Evolutionary conservation across 2,329 filamentous ascomycete species (phyloP).

Genomic region (Hypoxylon sp.): DNA sequence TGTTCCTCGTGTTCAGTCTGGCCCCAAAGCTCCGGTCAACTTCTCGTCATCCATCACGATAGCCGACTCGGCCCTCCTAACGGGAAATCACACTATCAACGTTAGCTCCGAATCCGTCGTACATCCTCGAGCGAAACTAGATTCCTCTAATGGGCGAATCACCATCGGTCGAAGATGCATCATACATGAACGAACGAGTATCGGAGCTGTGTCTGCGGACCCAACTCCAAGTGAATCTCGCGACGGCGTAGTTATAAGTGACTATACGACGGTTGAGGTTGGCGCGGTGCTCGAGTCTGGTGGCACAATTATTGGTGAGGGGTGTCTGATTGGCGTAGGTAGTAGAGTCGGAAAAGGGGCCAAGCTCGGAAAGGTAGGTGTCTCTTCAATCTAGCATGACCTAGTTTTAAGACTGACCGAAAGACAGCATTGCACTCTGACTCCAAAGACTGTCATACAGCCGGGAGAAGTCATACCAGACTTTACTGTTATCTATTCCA

Average conservation of each 20-base stretch:
- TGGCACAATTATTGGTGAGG: conserved; percentile 68
- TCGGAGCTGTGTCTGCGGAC: conserved; percentile 57
- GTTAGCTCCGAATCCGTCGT: conserved; percentile 81
- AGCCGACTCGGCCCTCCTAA: conserved; percentile 68
- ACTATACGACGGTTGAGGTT: conserved; percentile 70
- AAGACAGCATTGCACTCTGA: conserved; percentile 73
- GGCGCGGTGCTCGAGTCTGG: conserved; percentile 69
- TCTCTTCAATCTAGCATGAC: not conserved
- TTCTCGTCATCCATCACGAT: conserved; percentile 69
- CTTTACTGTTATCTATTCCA: conserved; percentile 74
- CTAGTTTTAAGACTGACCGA: conserved; percentile 7
- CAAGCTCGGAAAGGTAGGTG: conserved; percentile 67
- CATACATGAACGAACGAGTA: conserved; percentile 72
- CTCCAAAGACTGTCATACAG: conserved; percentile 67
- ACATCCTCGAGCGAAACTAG: conserved; percentile 85
- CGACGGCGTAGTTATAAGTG: conserved; percentile 64
- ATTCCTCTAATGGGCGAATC: conserved; percentile 80
- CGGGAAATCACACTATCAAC: conserved; percentile 79
- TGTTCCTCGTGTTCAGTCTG: conserved; percentile 61
- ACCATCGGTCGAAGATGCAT: conserved; percentile 83
- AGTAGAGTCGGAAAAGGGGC: conserved; percentile 67
- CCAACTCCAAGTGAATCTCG: conserved; percentile 44
- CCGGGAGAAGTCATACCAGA: conserved; percentile 69
- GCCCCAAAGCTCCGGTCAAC: conserved; percentile 68
- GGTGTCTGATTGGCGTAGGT: conserved; percentile 67